Percentiles rank a stretch among this genome's conserved stretches.
These are phyloP conservation scores for Lachancea meyersii DNA, from an alignment of 805 yeast species.

Conservation along the genomic window DNA sequence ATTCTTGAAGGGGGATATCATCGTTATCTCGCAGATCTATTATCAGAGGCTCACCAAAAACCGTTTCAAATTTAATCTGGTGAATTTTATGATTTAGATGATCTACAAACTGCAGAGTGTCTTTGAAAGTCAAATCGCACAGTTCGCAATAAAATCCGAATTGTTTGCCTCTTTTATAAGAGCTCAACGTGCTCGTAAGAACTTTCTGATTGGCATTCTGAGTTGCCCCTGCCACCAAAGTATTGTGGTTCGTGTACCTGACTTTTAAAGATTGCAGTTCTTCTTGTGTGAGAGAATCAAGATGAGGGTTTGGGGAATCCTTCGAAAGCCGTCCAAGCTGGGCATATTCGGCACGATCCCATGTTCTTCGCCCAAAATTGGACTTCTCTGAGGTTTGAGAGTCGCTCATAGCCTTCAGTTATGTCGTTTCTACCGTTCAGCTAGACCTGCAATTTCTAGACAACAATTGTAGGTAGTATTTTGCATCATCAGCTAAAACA, in stretches of 20 bases:
- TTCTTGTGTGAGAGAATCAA: conserved; percentile 12
- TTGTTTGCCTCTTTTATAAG: conserved; percentile 44
- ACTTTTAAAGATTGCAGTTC: conserved; percentile 15
- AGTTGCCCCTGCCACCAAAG: conserved; percentile 22
- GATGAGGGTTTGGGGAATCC: conserved; percentile 16
- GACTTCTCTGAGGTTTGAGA: conserved; percentile 14
- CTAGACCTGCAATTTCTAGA: background rate
- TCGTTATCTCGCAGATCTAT: conserved; percentile 32
- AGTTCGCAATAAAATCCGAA: conserved; percentile 82
- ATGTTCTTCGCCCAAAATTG: conserved; percentile 55
- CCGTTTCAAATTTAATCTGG: conserved; percentile 36
- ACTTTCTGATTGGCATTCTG: conserved; percentile 32
- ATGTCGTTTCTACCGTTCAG: background rate
- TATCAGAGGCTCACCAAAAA: conserved; percentile 30
- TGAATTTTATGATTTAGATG: conserved; percentile 79
- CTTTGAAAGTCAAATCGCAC: conserved; percentile 77
- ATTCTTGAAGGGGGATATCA: conserved; percentile 44
- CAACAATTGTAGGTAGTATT: background rate
- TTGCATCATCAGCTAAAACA: too few relatives aligned
- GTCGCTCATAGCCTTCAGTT: background rate
- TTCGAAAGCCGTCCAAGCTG: conserved; percentile 37
- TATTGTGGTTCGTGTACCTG: conserved; percentile 23
- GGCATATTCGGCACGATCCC: conserved; percentile 67
- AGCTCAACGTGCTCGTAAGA: conserved; percentile 28
- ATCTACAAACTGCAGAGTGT: conserved; percentile 72